Evolutionary conservation across 179 eudicot species (phyloP).

Genomic region (Vitellaria paradoxa): DNA sequence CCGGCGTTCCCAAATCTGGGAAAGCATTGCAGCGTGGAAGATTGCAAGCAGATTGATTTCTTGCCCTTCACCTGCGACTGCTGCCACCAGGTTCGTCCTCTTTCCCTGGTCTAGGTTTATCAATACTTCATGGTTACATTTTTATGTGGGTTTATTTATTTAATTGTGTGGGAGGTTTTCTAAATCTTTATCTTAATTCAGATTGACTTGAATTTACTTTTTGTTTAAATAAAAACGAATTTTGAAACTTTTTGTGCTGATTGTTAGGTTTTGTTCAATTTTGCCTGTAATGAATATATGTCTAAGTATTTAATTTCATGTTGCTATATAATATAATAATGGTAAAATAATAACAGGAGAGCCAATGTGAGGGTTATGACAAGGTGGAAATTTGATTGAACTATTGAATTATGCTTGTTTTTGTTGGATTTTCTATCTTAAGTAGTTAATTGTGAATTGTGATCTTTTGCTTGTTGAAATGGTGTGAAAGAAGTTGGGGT

Average conservation of each 20-base stretch:
- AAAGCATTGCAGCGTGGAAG: slow-evolving; percentile 68
- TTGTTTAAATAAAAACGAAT: background rate
- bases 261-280: too few species aligned
- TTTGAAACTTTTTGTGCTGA: background rate
- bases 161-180: background rate
- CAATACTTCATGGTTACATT: background rate
- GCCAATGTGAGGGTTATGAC: background rate
- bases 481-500: too few species aligned
- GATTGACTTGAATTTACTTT: background rate
- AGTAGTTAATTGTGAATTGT: too few species aligned
- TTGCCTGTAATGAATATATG: background rate
- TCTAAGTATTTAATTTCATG: background rate
- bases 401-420: background rate
- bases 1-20: slow-evolving; percentile 88
- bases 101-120: background rate
- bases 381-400: background rate
- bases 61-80: slow-evolving; percentile 91
- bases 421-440: too few species aligned
- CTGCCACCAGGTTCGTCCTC: slow-evolving; percentile 52
- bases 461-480: too few species aligned
- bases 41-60: slow-evolving; percentile 83
- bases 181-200: background rate
- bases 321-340: background rate
- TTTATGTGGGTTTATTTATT: too few species aligned
- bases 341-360: background rate